A percentile compares a stretch with the other conserved stretches of the same genome.
Conservation (phyloP, 176 grass and related monocot species). For the Oryza officinalis region DNA sequence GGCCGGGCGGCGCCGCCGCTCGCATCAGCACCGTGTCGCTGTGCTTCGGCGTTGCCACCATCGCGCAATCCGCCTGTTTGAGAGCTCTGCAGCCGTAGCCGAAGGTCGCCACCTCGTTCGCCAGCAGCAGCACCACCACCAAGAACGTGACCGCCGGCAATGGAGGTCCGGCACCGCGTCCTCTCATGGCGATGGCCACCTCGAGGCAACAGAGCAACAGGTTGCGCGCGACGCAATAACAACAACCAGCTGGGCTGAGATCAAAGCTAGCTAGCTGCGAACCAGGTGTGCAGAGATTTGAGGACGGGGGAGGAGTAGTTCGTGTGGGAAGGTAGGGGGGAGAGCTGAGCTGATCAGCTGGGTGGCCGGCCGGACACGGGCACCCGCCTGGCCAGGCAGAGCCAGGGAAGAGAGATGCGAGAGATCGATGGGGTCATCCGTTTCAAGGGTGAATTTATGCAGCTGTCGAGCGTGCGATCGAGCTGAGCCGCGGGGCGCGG, state of each 20-base stretch:
- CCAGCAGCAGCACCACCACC: conserved; percentile 13
- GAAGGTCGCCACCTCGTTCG: conserved; percentile 27
- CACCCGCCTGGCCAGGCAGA: neutral
- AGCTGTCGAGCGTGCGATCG: conserved; percentile 8
- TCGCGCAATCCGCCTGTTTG: neutral
- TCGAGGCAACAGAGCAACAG: neutral
- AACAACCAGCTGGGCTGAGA: neutral
- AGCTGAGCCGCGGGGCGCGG: neutral
- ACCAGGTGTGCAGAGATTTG: neutral
- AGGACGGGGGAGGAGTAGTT: neutral
- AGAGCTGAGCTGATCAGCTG: neutral
- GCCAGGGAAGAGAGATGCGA: neutral
- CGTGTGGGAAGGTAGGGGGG: neutral
- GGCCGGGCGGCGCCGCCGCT: neutral
- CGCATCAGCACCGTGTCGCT: neutral
- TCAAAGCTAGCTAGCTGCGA: neutral
- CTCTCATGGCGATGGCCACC: conserved; percentile 29
- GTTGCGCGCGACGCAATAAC: neutral
- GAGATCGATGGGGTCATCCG: conserved; percentile 9
- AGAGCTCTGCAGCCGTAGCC: conserved; percentile 27
- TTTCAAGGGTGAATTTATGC: conserved; percentile 27
- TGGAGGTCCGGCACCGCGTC: conserved; percentile 11
- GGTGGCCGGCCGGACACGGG: neutral
- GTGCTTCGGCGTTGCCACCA: neutral
- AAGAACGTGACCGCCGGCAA: conserved; percentile 31